A percentile compares a stretch with the other conserved stretches of the same genome.
Conservation (phyloP, 208 protist genomes). For the Trypanosoma boissoni region DNA sequence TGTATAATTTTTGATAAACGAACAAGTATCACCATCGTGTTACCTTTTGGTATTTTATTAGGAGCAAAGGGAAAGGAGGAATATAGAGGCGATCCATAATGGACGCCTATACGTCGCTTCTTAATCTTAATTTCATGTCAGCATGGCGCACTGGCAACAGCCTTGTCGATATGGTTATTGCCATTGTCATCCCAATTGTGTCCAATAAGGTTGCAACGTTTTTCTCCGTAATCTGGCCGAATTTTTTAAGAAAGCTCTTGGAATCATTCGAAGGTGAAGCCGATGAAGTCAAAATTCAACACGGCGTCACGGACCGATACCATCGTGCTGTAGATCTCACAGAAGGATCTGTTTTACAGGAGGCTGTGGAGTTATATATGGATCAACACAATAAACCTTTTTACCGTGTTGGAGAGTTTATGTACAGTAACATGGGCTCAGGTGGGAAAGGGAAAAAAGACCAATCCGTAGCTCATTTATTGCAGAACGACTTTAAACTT, state of each 20-base stretch:
- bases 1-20: no score
- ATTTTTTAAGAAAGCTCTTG: slow-evolving; percentile 27
- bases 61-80: background rate
- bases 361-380: slow-evolving; percentile 66
- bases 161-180: slow-evolving; percentile 79
- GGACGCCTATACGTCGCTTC: slow-evolving; percentile 72
- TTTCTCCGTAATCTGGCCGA: slow-evolving; percentile 47
- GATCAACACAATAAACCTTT: slow-evolving; percentile 33
- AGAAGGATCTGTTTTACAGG: slow-evolving; percentile 46
- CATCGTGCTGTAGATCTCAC: slow-evolving; percentile 26
- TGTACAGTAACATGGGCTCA: slow-evolving; percentile 12
- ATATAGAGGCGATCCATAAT: slow-evolving; percentile 28
- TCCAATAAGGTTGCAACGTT: slow-evolving; percentile 42
- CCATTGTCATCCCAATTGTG: slow-evolving; percentile 70
- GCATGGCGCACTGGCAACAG: slow-evolving; percentile 81
- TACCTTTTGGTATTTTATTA: no score
- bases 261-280: slow-evolving; percentile 11
- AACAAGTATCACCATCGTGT: no score
- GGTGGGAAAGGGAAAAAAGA: background rate
- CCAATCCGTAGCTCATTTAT: slow-evolving; percentile 5
- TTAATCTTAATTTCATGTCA: slow-evolving; percentile 90
- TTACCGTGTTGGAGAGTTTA: slow-evolving; percentile 37
- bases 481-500: slow-evolving; percentile 23
- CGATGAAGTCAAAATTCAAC: slow-evolving; percentile 23
- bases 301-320: slow-evolving; percentile 22